Percentiles rank a stretch among this genome's conserved stretches.
These are phyloP conservation scores for Agrocybe praecox DNA, from an alignment of 768 basidiomycete genomes.

Conservation along the genomic window DNA sequence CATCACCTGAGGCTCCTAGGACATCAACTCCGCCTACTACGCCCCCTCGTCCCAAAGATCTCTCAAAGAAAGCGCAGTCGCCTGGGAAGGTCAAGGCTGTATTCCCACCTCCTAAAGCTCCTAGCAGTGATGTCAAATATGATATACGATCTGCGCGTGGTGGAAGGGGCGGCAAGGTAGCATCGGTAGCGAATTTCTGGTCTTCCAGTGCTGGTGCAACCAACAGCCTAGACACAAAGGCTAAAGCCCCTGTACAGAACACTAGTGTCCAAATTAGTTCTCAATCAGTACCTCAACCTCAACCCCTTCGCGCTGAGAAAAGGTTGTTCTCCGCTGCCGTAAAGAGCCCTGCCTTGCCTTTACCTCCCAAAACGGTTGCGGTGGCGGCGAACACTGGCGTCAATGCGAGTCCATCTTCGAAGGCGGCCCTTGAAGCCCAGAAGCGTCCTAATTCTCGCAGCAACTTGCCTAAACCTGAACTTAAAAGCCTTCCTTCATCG, in stretches of 20 bases:
- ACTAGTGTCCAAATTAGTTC: conserved; percentile 1
- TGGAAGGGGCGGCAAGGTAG: conserved; percentile 73
- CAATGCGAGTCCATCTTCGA: not conserved
- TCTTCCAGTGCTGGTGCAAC: conserved; percentile 54
- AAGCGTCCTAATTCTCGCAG: conserved; percentile 18
- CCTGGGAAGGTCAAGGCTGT: conserved; percentile 25
- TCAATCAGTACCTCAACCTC: conserved; percentile 7
- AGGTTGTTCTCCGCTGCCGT: conserved; percentile 26
- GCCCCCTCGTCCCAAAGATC: conserved; percentile 13
- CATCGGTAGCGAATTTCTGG: conserved; percentile 77
- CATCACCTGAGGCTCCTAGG: conserved; percentile 8
- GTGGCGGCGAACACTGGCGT: not conserved
- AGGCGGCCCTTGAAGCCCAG: conserved; percentile 11
- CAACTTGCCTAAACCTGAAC: conserved; percentile 4
- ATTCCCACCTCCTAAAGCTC: conserved; percentile 32
- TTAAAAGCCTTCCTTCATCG: not conserved
- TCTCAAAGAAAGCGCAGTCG: conserved; percentile 5
- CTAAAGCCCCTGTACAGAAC: conserved; percentile 10
- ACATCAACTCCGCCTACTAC: conserved; percentile 1
- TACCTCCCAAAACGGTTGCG: conserved; percentile 2
- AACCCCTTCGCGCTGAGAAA: conserved; percentile 13
- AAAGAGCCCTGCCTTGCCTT: conserved; percentile 18
- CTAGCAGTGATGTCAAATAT: conserved; percentile 62
- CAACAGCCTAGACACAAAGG: conserved; percentile 8
- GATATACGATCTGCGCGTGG: conserved; percentile 78